Evolutionary conservation across 2,329 filamentous ascomycete species (phyloP), one percentile per base, ranked within the genome.

Genomic region (Thelonectria discophora): DNA sequence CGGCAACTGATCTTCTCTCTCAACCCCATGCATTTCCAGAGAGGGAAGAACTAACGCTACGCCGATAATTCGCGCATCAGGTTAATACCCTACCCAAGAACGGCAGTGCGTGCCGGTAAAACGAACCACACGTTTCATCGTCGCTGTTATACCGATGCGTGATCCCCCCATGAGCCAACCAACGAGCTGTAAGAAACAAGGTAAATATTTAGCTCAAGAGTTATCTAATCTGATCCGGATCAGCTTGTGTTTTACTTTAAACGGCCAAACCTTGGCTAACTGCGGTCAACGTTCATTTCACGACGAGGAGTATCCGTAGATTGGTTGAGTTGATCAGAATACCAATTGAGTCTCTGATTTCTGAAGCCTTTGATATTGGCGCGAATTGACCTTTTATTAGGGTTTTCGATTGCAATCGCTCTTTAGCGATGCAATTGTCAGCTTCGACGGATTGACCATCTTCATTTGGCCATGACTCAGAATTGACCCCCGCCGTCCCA

Each of bases 201-300:
- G n/a, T 11, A 43, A 43, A 17, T 11, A 43, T 17, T 43, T 43
- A 43, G 43, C 43, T 46, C 43, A 46, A 24, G 18, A 43, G 43
- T 46, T 46, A 46, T 46, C 43, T 46, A 27, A 46, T 46, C 43
- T 46, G 43, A 46, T 46, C 43, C 43, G 43, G 9, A 46, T 27
- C 20, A 46, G n/a, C 43, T 17, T 20, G 18, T 27, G 15, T 21
- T 27, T 7, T 24, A 15, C 18, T 27, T 27, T 18, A 21, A 46
- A 5, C 8, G 43, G 43, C 20, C 18, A 15, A 43, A 43, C 17
- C 18, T 18, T 11, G 4, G 10, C 17, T 18, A 17, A 6, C 27
- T 5, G 27, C 27, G 5, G 27, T 10, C 27, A 30, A 30, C 27
- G 27, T 30, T 8, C 5, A 30, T 8, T 30, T 30, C 9, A 30